These are phyloP conservation scores for Glycine latifolia DNA, from an alignment of 306 rosid genomes.

Conservation along the genomic window DNA sequence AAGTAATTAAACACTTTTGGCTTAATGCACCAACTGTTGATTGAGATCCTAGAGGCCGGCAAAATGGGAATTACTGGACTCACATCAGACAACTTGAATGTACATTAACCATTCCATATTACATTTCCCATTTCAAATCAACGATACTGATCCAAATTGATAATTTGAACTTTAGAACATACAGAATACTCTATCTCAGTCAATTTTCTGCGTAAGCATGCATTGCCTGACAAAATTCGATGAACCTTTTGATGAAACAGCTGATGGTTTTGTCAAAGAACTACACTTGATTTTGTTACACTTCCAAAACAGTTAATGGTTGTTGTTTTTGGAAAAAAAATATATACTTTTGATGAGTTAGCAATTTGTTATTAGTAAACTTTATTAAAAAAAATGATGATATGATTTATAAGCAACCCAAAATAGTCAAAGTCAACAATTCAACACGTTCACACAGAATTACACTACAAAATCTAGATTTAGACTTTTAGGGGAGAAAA, in stretches of 20 bases:
- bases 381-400: neutral
- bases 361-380: too few relatives aligned
- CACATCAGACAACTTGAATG: slow-evolving; percentile 3
- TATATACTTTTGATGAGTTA: too few relatives aligned
- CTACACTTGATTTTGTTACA: neutral
- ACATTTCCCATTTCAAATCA: neutral
- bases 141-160: too few relatives aligned
- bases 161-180: too few relatives aligned
- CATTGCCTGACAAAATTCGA: neutral
- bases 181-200: too few relatives aligned
- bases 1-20: neutral
- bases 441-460: neutral
- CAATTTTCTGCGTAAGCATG: slow-evolving; percentile 11
- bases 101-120: neutral
- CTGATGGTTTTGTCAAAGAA: slow-evolving; percentile 17
- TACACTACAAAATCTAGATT: neutral
- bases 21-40: neutral
- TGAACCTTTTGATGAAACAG: slow-evolving; percentile 4
- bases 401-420: slow-evolving; percentile 11
- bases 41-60: neutral
- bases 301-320: too few relatives aligned
- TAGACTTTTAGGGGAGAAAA: neutral
- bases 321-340: too few relatives aligned
- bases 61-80: neutral
- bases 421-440: slow-evolving; percentile 39